These are phyloP conservation scores for Helicocarpus griseus DNA, from an alignment of 2,329 filamentous ascomycete genomes.

Conservation along the genomic window DNA sequence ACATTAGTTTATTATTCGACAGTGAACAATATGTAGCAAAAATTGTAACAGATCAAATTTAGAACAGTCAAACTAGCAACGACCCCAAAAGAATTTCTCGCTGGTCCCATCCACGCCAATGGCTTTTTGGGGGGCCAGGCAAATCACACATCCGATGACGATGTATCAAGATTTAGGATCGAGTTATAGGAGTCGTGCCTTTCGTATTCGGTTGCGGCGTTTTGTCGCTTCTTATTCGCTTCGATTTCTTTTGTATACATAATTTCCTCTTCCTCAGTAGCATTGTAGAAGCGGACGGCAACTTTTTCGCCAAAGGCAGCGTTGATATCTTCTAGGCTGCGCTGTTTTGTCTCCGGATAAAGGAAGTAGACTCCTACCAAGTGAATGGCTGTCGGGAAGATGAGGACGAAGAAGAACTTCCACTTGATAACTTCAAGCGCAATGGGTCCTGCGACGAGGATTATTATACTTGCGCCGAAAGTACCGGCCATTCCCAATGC, in stretches of 20 bases:
- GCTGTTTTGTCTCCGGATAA: conserved; percentile 29
- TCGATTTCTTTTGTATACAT: conserved; percentile 13
- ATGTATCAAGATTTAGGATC: conserved; percentile 2
- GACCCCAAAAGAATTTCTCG: too few species aligned
- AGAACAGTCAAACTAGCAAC: too few species aligned
- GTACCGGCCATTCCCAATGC: conserved; percentile 27
- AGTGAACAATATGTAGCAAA: too few species aligned
- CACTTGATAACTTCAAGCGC: conserved; percentile 25
- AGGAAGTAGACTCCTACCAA: conserved; percentile 25
- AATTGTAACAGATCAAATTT: too few species aligned
- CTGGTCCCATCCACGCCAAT: too few species aligned
- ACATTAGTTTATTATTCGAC: too few species aligned
- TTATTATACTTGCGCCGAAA: conserved; percentile 28
- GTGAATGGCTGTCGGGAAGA: conserved; percentile 23
- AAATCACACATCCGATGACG: background rate
- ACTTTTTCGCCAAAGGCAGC: conserved; percentile 27
- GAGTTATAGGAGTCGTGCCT: conserved; percentile 1
- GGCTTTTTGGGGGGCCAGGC: too few species aligned
- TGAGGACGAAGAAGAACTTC: conserved; percentile 32
- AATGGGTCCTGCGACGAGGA: conserved; percentile 24
- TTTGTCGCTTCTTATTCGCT: background rate
- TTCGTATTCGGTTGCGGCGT: background rate
- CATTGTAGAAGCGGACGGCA: conserved; percentile 18
- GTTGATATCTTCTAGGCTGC: conserved; percentile 28
- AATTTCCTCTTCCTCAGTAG: conserved; percentile 20